Conservation (phyloP, 2,329 filamentous ascomycete species). For the Lasiodiplodia gonubiensis region DNA sequence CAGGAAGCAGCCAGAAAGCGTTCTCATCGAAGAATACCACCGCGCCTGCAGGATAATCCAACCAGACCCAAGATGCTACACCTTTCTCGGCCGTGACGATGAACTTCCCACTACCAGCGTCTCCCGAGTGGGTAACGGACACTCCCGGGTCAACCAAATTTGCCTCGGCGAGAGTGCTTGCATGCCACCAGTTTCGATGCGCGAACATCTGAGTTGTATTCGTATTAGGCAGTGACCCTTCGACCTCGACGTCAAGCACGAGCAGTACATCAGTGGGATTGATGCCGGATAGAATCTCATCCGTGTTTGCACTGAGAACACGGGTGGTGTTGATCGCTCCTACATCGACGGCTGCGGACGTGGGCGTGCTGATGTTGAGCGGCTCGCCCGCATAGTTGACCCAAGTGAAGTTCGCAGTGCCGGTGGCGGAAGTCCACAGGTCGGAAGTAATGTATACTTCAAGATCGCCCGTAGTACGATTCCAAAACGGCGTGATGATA, state of each 20-base stretch:
- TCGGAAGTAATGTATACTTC: slow-evolving; percentile 64
- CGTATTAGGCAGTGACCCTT: slow-evolving; percentile 56
- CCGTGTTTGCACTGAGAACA: slow-evolving; percentile 49
- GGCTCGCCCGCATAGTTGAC: slow-evolving; percentile 55
- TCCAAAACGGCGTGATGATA: slow-evolving; percentile 65
- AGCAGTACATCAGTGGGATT: slow-evolving; percentile 49
- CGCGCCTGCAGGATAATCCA: slow-evolving; percentile 57
- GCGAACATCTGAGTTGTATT: slow-evolving; percentile 49
- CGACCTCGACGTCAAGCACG: slow-evolving; percentile 51
- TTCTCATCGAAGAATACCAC: slow-evolving; percentile 61
- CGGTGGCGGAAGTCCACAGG: slow-evolving; percentile 58
- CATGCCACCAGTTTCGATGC: slow-evolving; percentile 59
- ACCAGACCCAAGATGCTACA: slow-evolving; percentile 61
- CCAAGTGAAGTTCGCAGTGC: slow-evolving; percentile 59
- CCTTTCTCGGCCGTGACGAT: slow-evolving; percentile 55
- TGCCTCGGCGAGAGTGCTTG: slow-evolving; percentile 53
- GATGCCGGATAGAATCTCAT: slow-evolving; percentile 42
- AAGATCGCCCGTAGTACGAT: slow-evolving; percentile 57
- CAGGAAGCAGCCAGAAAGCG: slow-evolving; percentile 57
- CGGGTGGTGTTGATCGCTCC: slow-evolving; percentile 60
- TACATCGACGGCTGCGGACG: slow-evolving; percentile 49
- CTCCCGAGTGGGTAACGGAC: slow-evolving; percentile 42
- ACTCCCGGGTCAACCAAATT: slow-evolving; percentile 58
- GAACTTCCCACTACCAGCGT: slow-evolving; percentile 44
- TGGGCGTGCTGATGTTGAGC: slow-evolving; percentile 48